These are phyloP conservation scores for Excoecaria agallocha DNA, from an alignment of 345 rosid species.

Conservation along the genomic window DNA sequence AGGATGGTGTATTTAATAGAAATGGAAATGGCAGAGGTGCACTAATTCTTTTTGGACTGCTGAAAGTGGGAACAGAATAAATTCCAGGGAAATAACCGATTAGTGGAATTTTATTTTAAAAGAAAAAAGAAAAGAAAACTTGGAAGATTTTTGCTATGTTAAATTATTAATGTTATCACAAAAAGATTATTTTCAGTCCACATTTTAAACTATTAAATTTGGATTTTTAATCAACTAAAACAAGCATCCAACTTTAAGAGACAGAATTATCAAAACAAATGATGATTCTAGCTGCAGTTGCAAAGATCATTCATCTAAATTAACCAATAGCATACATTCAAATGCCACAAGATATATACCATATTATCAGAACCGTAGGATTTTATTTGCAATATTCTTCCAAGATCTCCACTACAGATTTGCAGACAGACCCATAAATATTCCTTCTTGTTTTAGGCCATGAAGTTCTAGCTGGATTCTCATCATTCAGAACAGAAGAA, in stretches of 20 bases:
- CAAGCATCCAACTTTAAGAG: neutral
- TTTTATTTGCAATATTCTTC: slow-evolving; percentile 8
- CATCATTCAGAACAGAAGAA: neutral
- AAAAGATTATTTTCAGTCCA: too few species aligned
- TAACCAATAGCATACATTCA: too few species aligned
- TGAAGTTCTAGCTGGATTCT: too few species aligned
- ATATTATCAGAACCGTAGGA: neutral
- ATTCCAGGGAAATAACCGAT: slow-evolving; percentile 41
- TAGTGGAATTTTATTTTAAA: too few species aligned
- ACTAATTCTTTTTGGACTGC: slow-evolving; percentile 21
- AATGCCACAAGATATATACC: too few species aligned
- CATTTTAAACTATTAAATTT: neutral
- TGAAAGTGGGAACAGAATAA: slow-evolving; percentile 44
- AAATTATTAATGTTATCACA: too few species aligned
- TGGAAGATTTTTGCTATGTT: neutral
- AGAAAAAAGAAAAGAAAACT: slow-evolving; percentile 10
- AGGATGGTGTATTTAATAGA: slow-evolving; percentile 28
- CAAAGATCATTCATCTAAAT: too few species aligned
- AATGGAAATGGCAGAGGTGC: slow-evolving; percentile 19
- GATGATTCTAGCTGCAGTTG: neutral
- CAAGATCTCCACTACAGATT: neutral
- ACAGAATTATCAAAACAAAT: neutral
- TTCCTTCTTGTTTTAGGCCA: neutral
- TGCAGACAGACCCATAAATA: neutral
- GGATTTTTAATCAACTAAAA: neutral